Evolutionary conservation across 108 stramenopile species (phyloP).

Genomic region (Skeletonema tropicum): DNA sequence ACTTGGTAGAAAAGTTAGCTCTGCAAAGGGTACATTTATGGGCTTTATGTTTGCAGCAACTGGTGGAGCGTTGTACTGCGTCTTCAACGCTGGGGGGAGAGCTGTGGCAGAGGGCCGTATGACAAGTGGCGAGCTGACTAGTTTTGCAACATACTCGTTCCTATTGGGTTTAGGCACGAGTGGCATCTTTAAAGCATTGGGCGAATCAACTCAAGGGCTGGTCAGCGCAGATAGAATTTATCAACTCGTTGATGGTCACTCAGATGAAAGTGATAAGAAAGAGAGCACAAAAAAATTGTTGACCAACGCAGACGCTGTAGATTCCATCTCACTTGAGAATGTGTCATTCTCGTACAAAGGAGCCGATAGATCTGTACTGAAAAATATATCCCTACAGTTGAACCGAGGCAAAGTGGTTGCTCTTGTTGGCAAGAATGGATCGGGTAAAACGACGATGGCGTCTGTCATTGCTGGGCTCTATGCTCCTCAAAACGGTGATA

Average conservation of each 20-base stretch:
- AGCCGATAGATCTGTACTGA: conserved; percentile 55
- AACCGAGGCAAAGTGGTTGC: conserved; percentile 85
- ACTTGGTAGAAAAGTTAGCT: conserved; percentile 57
- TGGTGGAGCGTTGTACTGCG: conserved; percentile 70
- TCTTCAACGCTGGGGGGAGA: conserved; percentile 73
- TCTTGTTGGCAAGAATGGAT: conserved; percentile 91
- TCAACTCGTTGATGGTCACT: conserved; percentile 44
- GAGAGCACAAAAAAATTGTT: background rate
- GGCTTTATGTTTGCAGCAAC: conserved; percentile 84
- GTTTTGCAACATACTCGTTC: conserved; percentile 87
- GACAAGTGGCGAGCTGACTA: conserved; percentile 76
- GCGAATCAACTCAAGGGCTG: conserved; percentile 67
- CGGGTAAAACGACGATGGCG: conserved; percentile 89
- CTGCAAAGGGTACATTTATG: conserved; percentile 81
- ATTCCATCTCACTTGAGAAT: conserved; percentile 59
- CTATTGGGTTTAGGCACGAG: conserved; percentile 84
- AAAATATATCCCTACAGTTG: conserved; percentile 71
- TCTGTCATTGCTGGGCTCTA: conserved; percentile 91
- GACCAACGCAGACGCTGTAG: conserved; percentile 36
- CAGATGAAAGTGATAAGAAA: conserved; percentile 7
- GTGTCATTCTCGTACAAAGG: conserved; percentile 74
- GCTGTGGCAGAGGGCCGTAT: conserved; percentile 70
- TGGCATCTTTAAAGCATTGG: conserved; percentile 72
- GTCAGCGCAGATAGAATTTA: conserved; percentile 68
- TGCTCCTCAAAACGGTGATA: conserved; percentile 58